Base-by-base conservation (phyloP, 306 rosid genomes). In the Fragaria ananassa region DNA sequence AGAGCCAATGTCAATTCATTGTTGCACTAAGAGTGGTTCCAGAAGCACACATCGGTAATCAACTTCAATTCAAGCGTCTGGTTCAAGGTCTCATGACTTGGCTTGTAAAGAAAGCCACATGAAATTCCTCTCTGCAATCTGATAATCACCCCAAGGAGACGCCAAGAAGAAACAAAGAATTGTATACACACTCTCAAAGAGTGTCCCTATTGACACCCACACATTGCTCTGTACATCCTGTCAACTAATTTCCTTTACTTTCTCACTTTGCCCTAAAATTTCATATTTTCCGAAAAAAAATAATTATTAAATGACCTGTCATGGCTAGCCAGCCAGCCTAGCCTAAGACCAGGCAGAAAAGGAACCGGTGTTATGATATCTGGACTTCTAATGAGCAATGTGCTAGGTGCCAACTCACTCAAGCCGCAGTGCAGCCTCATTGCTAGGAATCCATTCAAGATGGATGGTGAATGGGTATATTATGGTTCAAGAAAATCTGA, bases 401-500 rank as follows among this genome's bases (percentile, higher is more conserved):
- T 18, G 56, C 69, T 58, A 29, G 68, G 34, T 42, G 46, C 19
- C 31, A 51, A 74, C 70, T 60, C 58, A 25, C 29, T 42, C 68
- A 37, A 9, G 56, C 37, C 2, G 74, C 54, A 73, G 71, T 6
- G 57, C 72, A 68, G 79, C 71, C 37, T 79, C 31, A 6, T 77
- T 19, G 67, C 76, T 44, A 50, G 76, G 62, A 72, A 68, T 10
- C 25, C 29, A 57, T 74, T 79, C 76, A 44, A 61, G 31, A 44
- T 4, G 31, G 31, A 60, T 25, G 44, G 21, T 34, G 19, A 23
- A 54, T 53, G 10, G 27, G 34, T 0, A 62, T 41, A 37, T 45
- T 86, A 91, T 23, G 79, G 84, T 58, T 84, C 84, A 53, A 77
- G 77, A 76, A 78, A 86, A 74, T 89, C 91, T 14, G 93, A 85